Evolutionary conservation across 768 basidiomycete species (phyloP), one percentile per base, ranked within the genome.

Genomic region (Trametes cubensis): DNA sequence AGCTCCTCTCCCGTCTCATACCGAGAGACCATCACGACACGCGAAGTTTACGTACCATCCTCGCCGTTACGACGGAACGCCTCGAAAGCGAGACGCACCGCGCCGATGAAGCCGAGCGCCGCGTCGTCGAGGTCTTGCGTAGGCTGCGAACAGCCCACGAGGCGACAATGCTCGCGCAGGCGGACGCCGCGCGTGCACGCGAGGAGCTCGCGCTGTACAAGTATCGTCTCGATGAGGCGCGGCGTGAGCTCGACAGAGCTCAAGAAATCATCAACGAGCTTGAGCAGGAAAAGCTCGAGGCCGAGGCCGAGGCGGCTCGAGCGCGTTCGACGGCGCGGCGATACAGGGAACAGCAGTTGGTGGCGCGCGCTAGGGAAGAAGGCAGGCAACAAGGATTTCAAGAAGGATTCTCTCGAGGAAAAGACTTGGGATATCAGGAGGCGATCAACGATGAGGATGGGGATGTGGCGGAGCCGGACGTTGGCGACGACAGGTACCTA

Each of bases 191-290:
- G 14, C 78, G 78, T 55, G 78, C 84, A 26, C 83, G 78, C 34
- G 84, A 87, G 69, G 86, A 88, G 71, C 76, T 76, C 47, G 80
- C 81, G 64, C 70, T 89, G 62, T 90, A 89, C 71, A 86, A 85
- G 68, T 71, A 79, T 45, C 83, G 87, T 45, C 78, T 89, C 6
- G 81, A 87, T 20, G 77, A 80, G 42, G 89, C 89, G 5, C 86
- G 88, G 72, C 78, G 80, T 58, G 88, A 91, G 71, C 86, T 91
- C 52, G 76, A 76, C 64, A 79, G 86, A 25, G 90, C 89, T 1
- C 89, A 91, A 70, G 79, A 81, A 39, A 76, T 88, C 21, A 76
- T 91, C 41, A 75, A 78, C n/a, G 75, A 80, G 28, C 79, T 90
- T 7, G 89, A 90, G 66, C 76, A 72, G 40, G 80, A 85, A 65